These are phyloP conservation scores for Cystobasidium ongulense DNA, from an alignment of 768 basidiomycete species.

Conservation along the genomic window DNA sequence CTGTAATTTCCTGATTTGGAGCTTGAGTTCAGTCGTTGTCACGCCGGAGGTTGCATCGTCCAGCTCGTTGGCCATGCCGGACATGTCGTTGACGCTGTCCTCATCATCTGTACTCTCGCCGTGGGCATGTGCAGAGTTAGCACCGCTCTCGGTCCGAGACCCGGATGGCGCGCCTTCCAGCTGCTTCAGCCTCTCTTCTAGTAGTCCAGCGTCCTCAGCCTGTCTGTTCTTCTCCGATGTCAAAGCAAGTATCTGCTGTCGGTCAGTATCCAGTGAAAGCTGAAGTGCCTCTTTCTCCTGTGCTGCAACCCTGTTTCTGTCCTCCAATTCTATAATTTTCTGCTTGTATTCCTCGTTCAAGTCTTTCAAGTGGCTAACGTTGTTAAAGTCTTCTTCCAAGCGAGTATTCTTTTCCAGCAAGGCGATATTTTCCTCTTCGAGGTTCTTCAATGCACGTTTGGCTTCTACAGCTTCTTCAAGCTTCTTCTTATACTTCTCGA, in stretches of 20 bases:
- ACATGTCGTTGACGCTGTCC: slow-evolving; percentile 45
- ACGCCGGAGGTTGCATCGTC: slow-evolving; percentile 74
- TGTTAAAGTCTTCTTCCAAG: slow-evolving; percentile 84
- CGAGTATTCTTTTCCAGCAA: slow-evolving; percentile 84
- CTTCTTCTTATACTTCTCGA: slow-evolving; percentile 99
- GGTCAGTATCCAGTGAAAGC: slow-evolving; percentile 71
- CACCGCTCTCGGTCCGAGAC: not conserved
- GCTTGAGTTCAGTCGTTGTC: slow-evolving; percentile 83
- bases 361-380: slow-evolving; percentile 74
- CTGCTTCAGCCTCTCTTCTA: slow-evolving; percentile 58
- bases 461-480: slow-evolving; percentile 81
- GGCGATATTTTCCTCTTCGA: slow-evolving; percentile 87
- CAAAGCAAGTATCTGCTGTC: slow-evolving; percentile 55
- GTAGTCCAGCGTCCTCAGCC: slow-evolving; percentile 73
- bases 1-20: slow-evolving; percentile 71
- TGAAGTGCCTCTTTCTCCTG: slow-evolving; percentile 65
- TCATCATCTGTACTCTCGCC: slow-evolving; percentile 43
- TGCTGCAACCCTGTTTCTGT: slow-evolving; percentile 57
- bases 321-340: slow-evolving; percentile 72
- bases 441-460: slow-evolving; percentile 46
- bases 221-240: slow-evolving; percentile 63
- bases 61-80: slow-evolving; percentile 71
- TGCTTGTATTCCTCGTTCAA: slow-evolving; percentile 86
- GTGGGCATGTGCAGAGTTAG: not conserved
- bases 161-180: not conserved